Conservation (phyloP, 2,329 filamentous ascomycete species). For the Zymoseptoria passerinii region DNA sequence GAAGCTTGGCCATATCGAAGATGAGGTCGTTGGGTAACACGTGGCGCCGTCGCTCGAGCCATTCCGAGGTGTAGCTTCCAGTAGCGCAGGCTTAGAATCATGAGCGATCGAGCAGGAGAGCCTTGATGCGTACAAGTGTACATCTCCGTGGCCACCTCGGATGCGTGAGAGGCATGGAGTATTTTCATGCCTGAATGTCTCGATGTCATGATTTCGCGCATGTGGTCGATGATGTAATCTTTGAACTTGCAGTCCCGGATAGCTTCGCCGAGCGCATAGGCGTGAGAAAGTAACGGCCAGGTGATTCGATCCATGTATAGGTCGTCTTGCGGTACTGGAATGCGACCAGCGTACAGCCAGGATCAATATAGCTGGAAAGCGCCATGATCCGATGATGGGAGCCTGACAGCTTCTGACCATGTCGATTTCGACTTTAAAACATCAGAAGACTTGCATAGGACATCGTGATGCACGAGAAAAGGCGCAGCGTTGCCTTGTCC, state of each 20-base stretch:
- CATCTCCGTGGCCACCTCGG: no score
- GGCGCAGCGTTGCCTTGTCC: no score
- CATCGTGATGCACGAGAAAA: neutral
- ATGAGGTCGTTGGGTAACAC: neutral
- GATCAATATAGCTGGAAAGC: neutral
- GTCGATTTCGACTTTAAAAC: neutral
- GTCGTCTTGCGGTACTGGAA: neutral
- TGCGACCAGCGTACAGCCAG: neutral
- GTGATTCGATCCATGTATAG: neutral
- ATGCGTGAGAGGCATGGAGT: no score
- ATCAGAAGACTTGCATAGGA: neutral
- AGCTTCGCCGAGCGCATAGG: neutral
- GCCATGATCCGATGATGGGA: neutral
- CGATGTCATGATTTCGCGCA: no score
- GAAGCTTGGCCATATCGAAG: neutral
- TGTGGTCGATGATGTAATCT: neutral
- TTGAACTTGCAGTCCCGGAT: neutral
- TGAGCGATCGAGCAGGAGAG: neutral
- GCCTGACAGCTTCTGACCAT: neutral
- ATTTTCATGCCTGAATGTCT: no score
- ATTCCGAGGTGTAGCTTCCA: no score
- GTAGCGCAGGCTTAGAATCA: neutral
- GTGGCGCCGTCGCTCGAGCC: no score
- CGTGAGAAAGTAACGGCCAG: neutral
- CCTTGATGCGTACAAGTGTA: no score